Base-by-base conservation (phyloP, 2,329 filamentous ascomycete genomes). In the Trichoderma guizhouense region DNA sequence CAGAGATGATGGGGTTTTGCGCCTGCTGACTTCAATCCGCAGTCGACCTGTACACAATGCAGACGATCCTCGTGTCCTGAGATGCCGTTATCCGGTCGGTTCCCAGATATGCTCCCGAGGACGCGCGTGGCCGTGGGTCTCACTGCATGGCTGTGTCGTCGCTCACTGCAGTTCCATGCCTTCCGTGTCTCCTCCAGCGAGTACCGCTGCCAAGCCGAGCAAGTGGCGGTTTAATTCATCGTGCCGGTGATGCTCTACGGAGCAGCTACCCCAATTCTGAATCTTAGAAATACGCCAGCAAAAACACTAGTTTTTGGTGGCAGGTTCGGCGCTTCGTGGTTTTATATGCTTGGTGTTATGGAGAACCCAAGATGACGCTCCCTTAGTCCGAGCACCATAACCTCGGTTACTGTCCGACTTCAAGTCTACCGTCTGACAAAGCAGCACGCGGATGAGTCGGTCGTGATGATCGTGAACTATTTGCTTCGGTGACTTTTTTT, bases 61-160 rank as follows among this genome's bases (percentile, higher is more conserved):
- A 43, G 21, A 43, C 34, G 34, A 26, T 28, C 18, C 62, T 51
- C 62, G 36, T 24, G 15, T 51, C 62, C 26, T 51, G 39, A 68
- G 55, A 60, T 60, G 65, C 65, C 65, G 65, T 51, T 47, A 51
- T 60, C 65, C 65, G 65, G 53, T 60, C 65, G 65, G 65, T 14
- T 47, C 12, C 55, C 65, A 68, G 26, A 60, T 68, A 60, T 60
- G 65, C n/a, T 47, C 26, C 65, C 55, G 65, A 51, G 18, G 39
- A 11, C 26, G 53, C 65, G 28, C 26, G 65, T 60, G 26, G 55
- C 18, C 53, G 65, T 34, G 65, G 34, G 53, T 58, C 53, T 58
- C 26, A 24, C 15, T 21, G 47, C 47, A 53, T 53, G 34, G 32
- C 64, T 24, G 30, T 67, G 47, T 28, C 64, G 30, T 57, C 28